Evolutionary conservation across 768 basidiomycete species (phyloP).

Genomic region (Dioszegia crocea): DNA sequence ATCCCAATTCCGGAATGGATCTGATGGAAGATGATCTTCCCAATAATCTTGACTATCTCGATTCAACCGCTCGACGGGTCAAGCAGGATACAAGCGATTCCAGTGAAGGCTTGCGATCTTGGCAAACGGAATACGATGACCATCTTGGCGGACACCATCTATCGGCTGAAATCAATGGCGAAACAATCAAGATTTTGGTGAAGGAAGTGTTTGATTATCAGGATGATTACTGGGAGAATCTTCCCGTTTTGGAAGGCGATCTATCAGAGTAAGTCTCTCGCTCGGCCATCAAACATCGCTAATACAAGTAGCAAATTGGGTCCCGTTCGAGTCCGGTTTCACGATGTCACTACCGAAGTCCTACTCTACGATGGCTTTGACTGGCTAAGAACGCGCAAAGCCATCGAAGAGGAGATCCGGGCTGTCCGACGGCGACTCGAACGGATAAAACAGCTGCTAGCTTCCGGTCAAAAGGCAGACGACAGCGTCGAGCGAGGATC

Average conservation of each 20-base stretch:
- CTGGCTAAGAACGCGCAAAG: slow-evolving; percentile 77
- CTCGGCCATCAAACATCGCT: neutral
- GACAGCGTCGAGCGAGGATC: slow-evolving; percentile 63
- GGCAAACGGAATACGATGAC: slow-evolving; percentile 21
- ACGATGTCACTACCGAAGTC: slow-evolving; percentile 63
- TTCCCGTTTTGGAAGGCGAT: slow-evolving; percentile 17
- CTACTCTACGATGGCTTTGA: slow-evolving; percentile 92
- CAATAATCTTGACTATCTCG: slow-evolving; percentile 79
- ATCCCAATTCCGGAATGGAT: slow-evolving; percentile 74
- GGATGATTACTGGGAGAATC: slow-evolving; percentile 59
- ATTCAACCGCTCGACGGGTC: slow-evolving; percentile 63
- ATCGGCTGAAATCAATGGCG: slow-evolving; percentile 67
- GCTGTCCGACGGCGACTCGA: slow-evolving; percentile 79
- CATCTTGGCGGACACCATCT: slow-evolving; percentile 45
- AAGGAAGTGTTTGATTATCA: slow-evolving; percentile 62
- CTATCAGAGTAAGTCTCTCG: slow-evolving; percentile 21
- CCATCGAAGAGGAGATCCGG: slow-evolving; percentile 81
- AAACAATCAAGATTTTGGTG: slow-evolving; percentile 75
- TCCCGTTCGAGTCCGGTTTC: slow-evolving; percentile 47
- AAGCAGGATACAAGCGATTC: slow-evolving; percentile 59
- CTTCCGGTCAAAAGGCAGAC: slow-evolving; percentile 79
- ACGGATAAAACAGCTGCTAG: slow-evolving; percentile 86
- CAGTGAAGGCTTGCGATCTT: slow-evolving; percentile 31
- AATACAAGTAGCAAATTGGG: slow-evolving; percentile 27
- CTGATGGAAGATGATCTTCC: slow-evolving; percentile 90